These are phyloP conservation scores for Casaregolazyma suthepensis DNA, from an alignment of 1,139 yeast species.

Conservation along the genomic window DNA sequence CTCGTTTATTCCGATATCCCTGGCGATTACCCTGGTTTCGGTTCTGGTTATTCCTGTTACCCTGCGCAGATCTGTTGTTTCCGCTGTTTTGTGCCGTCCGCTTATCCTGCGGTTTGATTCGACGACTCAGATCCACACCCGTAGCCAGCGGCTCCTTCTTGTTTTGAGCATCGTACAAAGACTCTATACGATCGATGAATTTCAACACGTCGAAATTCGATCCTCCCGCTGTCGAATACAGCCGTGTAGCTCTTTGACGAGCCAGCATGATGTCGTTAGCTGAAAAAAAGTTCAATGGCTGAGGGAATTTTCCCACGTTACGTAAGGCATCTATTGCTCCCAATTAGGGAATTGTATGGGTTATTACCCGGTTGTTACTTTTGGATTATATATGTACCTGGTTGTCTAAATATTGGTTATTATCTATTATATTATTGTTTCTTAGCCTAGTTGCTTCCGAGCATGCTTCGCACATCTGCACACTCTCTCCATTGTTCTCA, in stretches of 20 bases:
- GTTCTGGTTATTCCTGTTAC: background rate
- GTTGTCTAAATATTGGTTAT: too few species aligned
- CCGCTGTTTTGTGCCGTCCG: background rate
- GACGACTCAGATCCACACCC: background rate
- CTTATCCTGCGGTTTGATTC: background rate
- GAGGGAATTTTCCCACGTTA: background rate
- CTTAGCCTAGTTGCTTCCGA: too few species aligned
- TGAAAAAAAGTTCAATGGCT: background rate
- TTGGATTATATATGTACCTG: too few species aligned
- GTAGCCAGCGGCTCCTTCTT: conserved; percentile 13
- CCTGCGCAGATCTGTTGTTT: background rate
- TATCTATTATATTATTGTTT: too few species aligned
- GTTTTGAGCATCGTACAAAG: conserved; percentile 23
- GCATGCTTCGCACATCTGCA: too few species aligned
- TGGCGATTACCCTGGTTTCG: background rate
- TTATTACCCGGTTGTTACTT: too few species aligned
- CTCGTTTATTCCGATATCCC: background rate
- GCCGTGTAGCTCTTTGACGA: background rate
- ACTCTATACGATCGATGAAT: conserved; percentile 27
- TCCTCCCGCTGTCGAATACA: background rate
- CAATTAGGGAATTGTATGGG: too few species aligned
- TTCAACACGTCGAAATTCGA: conserved; percentile 23
- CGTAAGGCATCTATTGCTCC: background rate
- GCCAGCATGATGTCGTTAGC: background rate
- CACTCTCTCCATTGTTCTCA: too few species aligned